phyloP scores from a whole-genome alignment of 164 flowering plant genomes.

The Saururus chinensis region DNA sequence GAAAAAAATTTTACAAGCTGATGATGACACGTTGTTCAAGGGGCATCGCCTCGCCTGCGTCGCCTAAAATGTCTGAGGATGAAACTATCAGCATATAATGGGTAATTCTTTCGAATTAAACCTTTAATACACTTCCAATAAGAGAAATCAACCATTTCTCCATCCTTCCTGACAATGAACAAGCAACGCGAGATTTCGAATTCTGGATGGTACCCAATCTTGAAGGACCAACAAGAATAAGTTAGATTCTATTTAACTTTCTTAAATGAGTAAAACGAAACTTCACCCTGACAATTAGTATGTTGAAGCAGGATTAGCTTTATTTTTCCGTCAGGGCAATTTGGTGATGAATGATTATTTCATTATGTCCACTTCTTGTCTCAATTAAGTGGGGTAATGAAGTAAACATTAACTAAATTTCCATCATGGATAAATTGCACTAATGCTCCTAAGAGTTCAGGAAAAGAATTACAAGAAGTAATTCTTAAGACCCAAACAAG shows the following conservation, averaged over 20 bases:
- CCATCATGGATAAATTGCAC: too few relatives aligned
- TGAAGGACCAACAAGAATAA: constrained; percentile 13
- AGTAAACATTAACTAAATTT: not conserved
- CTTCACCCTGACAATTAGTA: not conserved
- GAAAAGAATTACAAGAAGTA: too few relatives aligned
- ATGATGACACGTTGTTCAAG: not conserved
- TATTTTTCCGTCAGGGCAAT: not conserved
- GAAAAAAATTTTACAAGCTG: not conserved
- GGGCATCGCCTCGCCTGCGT: constrained; percentile 24
- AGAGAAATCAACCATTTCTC: constrained; percentile 74
- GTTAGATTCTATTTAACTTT: not conserved
- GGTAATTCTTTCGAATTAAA: constrained; percentile 75
- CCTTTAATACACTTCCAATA: constrained; percentile 99
- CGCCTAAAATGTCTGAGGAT: constrained; percentile 70
- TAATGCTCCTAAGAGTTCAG: too few relatives aligned
- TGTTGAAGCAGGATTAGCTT: not conserved
- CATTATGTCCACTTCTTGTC: not conserved
- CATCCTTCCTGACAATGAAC: constrained; percentile 87
- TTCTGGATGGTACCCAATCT: constrained; percentile 88
- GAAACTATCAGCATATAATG: constrained; percentile 75
- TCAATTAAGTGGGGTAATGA: not conserved
- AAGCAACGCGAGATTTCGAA: constrained; percentile 73
- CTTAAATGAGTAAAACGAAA: not conserved
- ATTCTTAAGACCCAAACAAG: too few relatives aligned
- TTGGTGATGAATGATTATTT: not conserved